Percentiles rank a stretch among this genome's conserved stretches.
phyloP scores from a whole-genome alignment of 2,329 filamentous ascomycete species.

The Pseudogymnoascus sp. region DNA sequence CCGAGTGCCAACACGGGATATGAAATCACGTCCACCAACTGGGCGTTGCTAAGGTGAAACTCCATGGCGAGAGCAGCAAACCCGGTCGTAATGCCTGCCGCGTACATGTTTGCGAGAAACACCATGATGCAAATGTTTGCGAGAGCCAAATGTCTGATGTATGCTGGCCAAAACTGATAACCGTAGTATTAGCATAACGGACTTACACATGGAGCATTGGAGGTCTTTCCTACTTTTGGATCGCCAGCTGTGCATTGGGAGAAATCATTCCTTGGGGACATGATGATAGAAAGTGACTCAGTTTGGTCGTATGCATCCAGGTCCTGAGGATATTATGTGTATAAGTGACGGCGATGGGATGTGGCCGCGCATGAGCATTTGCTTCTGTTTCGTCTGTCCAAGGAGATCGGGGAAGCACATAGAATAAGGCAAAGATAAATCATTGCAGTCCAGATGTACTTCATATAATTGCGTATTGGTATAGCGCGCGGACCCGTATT shows the following conservation, averaged over 20 bases:
- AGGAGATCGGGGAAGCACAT: neutral
- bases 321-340: neutral
- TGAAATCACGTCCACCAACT: slow-evolving; percentile 17
- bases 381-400: neutral
- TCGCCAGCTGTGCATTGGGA: slow-evolving; percentile 14
- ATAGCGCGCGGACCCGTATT: neutral
- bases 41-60: slow-evolving; percentile 15
- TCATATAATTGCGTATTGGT: neutral
- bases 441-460: neutral
- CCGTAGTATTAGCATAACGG: neutral
- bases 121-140: slow-evolving; percentile 19
- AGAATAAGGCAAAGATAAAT: neutral
- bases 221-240: slow-evolving; percentile 14
- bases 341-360: neutral
- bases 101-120: slow-evolving; percentile 16
- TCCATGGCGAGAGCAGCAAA: slow-evolving; percentile 17
- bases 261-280: neutral
- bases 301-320: neutral
- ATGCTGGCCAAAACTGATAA: slow-evolving; percentile 19
- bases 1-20: slow-evolving; percentile 21
- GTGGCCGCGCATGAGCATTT: neutral
- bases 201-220: neutral
- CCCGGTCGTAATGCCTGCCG: slow-evolving; percentile 17
- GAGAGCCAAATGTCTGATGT: slow-evolving; percentile 16
- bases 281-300: neutral